Base-by-base conservation (phyloP, 2,329 filamentous ascomycete species). In the Alternaria gaisen region DNA sequence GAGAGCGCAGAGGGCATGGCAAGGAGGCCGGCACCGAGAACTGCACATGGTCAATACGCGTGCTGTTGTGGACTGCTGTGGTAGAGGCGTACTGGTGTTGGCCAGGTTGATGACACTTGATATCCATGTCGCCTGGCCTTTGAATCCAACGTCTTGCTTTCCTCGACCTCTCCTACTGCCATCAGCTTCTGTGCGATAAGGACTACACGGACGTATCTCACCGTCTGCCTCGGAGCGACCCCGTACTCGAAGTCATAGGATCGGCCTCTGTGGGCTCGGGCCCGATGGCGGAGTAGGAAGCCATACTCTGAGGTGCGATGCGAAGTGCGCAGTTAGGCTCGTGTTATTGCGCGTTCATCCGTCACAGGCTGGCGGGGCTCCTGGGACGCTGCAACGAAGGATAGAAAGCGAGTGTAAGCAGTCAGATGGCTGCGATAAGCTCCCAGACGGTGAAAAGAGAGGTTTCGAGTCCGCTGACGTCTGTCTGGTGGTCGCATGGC, bases 1-100 rank as follows among this genome's bases (percentile, higher is more conserved):
- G 93, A 95, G 80, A 99, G 88, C 44, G 95, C 94, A 6, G 92
- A 90, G n/a, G 94, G 94, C 94, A 97, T 91, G 50, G 94, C 95
- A 42, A 99, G 87, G 2, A 96, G 94, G 55, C 95, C 95, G 36
- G 95, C 94, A 58, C 95, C 95, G 66, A 99, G 88, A 73, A 99
- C 92, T 95, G 72, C 43, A 8, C 2, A 26, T n/a, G 4, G 41
- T 77, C 53, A 74, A 62, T 40, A 62, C 12, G 24, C 28, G 28
- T 61, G 18, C 3, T 26, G 18, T 44, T 6, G 32, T 14, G 16
- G 32, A 4, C 28, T n/a, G 5, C 26, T 24, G 9, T 6, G 10
- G n/a, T 1, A 24, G 56, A 72, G 67, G 41, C 87, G 60, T 85
- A 95, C 92, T 99, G 18, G 95, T 99, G 80, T 99, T 99, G 66